Base-by-base conservation (phyloP, 2,329 filamentous ascomycete species). In the Drechslerella dactyloides region DNA sequence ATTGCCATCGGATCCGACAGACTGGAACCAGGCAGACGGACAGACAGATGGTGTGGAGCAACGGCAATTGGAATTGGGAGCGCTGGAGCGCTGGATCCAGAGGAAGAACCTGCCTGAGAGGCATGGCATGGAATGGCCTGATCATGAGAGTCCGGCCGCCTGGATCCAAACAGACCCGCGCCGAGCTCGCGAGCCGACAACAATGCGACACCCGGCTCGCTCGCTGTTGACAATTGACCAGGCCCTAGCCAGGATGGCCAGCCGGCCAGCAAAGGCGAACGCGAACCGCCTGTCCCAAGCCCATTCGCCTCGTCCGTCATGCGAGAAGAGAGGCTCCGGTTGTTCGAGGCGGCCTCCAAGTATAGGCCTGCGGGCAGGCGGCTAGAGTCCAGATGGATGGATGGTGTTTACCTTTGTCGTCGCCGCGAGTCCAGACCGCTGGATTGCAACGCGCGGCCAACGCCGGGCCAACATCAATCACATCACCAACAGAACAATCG, bases 1-100 rank as follows among this genome's bases (percentile, higher is more conserved):
- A 70, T 55, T 63, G 48, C n/a, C 15, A 21, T 21, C 44, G 44
- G 44, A 19, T 19, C 44, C 44, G 11, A 11, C 44, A 21, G 44
- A 11, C 44, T 23, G 44, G 44, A 21, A 19, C 17, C 40, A 44
- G 13, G 17, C 40, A 19, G 44, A 21, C 15, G 17, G 19, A 23
- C 17, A 48, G 11, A 4, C 13, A 13, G 37, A 17, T 13, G 13
- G 15, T 42, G 37, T 42, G 37, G 37, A 42, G 37, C 37, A 42
- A 17, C 13, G n/a, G 13, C 27, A 33, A 33, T 33, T 42, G 37
- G 33, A 42, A 17, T 13, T 15, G 13, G 13, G 13, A 42, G 37
- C n/a, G 37, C 37, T 15, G 13, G 13, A 42, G 37, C n/a, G 37
- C 37, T 15, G 37, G 11, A 17, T 15, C 11, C 37, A 33, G 27